Base-by-base conservation (phyloP, 1,284 basidiomycete genomes). In the Moniliophthora roreri region DNA sequence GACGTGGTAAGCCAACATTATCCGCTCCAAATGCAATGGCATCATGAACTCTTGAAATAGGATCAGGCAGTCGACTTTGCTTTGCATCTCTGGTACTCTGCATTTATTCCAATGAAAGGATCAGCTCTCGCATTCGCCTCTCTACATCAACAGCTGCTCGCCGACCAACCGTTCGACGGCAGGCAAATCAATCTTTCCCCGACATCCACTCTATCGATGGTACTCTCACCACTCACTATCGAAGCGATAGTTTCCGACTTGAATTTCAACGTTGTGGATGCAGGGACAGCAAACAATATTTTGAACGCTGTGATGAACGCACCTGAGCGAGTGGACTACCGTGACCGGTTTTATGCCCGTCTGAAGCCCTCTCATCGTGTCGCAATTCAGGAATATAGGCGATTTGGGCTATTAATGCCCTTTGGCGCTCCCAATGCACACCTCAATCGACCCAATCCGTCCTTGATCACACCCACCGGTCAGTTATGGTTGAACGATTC, bases 41-140 rank as follows among this genome's bases (percentile, higher is more conserved):
- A 20, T 49, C 35, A 16, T 1, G n/a, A 15, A 20, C 15, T 2
- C 6, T 26, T 10, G 8, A 20, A 20, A 1, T n/a, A 55, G 53
- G 38, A 52, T n/a, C 51, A 60, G 4, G 73, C 71, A 1, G 71
- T 67, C 0, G 75, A 78, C 45, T 58, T 71, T 2, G 75, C 74
- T 15, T 66, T 78, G 20, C 77, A 78, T 52, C 67, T 71, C 41
- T 77, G 74, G 72, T 74, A 72, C 48, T 78, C 76, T 10, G 60
- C 62, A 1, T 72, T 70, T 52, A 52, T 77, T 24, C 74, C 73
- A 28, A 47, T 50, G 1, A 63, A 64, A 41, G 70, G 73, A 54
- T 57, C 54, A 13, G 37, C 60, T n/a, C 59, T 53, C 15, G 55
- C 67, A 26, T 50, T 68, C 21, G 41, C 55, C 1, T 52, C 60